These are phyloP conservation scores for Ceratocystis colombiana DNA, from an alignment of 2,329 filamentous ascomycete genomes.

Conservation along the genomic window DNA sequence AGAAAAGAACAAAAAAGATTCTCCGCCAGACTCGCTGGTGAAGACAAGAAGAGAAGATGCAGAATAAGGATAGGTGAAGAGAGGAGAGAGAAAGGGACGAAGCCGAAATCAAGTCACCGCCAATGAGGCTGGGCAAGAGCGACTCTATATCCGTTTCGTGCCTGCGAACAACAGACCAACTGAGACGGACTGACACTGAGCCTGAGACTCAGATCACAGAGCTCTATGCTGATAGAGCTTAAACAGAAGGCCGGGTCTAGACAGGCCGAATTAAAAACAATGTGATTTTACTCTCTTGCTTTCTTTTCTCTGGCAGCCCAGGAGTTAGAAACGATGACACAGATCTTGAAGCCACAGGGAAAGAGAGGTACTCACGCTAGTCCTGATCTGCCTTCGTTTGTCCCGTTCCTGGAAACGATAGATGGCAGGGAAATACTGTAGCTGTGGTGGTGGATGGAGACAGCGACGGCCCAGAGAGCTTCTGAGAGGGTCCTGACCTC, in stretches of 20 bases:
- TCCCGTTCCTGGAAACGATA: background rate
- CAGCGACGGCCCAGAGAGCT: background rate
- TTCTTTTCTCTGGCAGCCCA: background rate
- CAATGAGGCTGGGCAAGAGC: conserved; percentile 30
- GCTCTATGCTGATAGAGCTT: background rate
- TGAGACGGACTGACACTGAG: background rate
- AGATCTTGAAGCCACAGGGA: background rate
- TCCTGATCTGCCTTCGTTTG: conserved; percentile 7
- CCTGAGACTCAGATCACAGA: background rate
- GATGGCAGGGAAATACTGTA: background rate
- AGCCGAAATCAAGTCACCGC: conserved; percentile 31
- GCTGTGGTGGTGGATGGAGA: background rate
- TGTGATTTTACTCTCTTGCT: background rate
- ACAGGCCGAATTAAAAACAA: background rate
- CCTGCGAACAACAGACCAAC: conserved; percentile 2
- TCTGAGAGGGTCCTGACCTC: background rate
- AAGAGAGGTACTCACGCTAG: background rate
- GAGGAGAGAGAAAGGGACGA: conserved; percentile 30
- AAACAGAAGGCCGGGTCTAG: background rate
- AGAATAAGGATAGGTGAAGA: conserved; percentile 28
- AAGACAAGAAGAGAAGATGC: conserved; percentile 29
- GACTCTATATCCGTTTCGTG: conserved; percentile 15
- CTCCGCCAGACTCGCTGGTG: conserved; percentile 42
- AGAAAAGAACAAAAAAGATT: conserved; percentile 27
- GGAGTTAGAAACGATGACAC: conserved; percentile 7